Percentiles rank a stretch among this genome's conserved stretches.
These are phyloP conservation scores for Puccinia polysora DNA, from an alignment of 1,284 basidiomycete genomes.

Conservation along the genomic window DNA sequence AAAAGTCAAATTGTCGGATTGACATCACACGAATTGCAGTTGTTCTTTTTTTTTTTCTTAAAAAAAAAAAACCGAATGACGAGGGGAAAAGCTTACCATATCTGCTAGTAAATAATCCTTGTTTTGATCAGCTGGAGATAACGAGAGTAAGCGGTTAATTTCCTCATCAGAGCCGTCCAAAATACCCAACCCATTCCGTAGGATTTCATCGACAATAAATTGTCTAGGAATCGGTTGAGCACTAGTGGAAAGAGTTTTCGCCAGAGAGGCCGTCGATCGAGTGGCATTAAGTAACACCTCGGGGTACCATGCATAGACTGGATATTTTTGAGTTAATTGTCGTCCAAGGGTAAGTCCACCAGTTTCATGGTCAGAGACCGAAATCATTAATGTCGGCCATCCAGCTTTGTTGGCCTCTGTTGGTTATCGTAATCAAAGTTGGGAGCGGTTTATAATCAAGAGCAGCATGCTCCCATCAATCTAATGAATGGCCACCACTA, in stretches of 20 bases:
- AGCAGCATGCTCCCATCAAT: too few species aligned
- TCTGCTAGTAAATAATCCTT: slow-evolving; percentile 47
- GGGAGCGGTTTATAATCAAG: too few species aligned
- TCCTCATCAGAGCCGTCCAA: slow-evolving; percentile 49
- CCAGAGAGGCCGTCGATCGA: slow-evolving; percentile 51
- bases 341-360: slow-evolving; percentile 54
- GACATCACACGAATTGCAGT: too few species aligned
- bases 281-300: slow-evolving; percentile 52
- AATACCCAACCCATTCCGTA: slow-evolving; percentile 49
- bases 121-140: slow-evolving; percentile 44
- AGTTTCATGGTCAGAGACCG: slow-evolving; percentile 55
- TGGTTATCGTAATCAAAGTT: neutral
- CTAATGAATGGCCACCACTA: neutral
- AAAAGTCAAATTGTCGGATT: too few species aligned
- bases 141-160: slow-evolving; percentile 48
- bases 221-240: slow-evolving; percentile 45
- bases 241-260: slow-evolving; percentile 42
- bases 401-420: slow-evolving; percentile 48
- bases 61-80: too few species aligned
- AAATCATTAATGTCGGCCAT: slow-evolving; percentile 52
- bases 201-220: slow-evolving; percentile 46
- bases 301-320: slow-evolving; percentile 52
- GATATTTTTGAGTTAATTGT: slow-evolving; percentile 52
- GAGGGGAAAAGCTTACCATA: slow-evolving; percentile 48
- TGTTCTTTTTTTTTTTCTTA: too few species aligned